A percentile compares a stretch with the other conserved stretches of the same genome.
These are phyloP conservation scores for Colletotrichum sp. DNA, from an alignment of 2,329 filamentous ascomycete species.

Conservation along the genomic window DNA sequence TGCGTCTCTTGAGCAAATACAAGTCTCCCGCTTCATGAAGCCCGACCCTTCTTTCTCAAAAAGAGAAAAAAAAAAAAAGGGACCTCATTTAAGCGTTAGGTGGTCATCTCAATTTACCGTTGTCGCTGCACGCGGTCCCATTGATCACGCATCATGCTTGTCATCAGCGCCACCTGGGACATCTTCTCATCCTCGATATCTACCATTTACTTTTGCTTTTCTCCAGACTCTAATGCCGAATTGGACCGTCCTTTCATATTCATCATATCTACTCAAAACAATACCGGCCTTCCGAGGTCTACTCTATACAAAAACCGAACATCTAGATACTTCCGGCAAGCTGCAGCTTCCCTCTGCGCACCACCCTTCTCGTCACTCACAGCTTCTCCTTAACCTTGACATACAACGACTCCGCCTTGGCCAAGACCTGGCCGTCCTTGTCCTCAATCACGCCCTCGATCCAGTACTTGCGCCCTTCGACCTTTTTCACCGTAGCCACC, in stretches of 20 bases:
- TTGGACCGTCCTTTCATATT: not conserved
- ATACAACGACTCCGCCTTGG: conserved; percentile 25
- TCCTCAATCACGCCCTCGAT: conserved; percentile 36
- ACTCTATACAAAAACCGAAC: not conserved
- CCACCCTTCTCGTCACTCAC: not conserved
- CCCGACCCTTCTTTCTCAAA: not conserved
- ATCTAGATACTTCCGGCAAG: not conserved
- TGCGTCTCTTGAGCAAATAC: not conserved
- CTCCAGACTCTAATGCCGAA: not conserved
- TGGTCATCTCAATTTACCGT: not conserved
- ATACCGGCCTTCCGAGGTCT: not conserved
- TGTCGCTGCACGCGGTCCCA: not conserved
- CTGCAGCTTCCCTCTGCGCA: not conserved
- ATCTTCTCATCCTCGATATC: not conserved
- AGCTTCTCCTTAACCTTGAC: conserved; percentile 15
- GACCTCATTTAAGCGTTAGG: not conserved
- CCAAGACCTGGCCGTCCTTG: conserved; percentile 32
- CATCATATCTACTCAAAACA: not conserved
- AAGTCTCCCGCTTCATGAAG: not conserved
- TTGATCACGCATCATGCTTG: not conserved
- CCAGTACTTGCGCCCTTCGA: conserved; percentile 38
- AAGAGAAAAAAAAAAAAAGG: not conserved
- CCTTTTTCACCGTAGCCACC: conserved; percentile 33
- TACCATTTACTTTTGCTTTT: not conserved
- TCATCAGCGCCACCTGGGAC: not conserved